A percentile compares a stretch with the other conserved stretches of the same genome.
phyloP scores from a whole-genome alignment of 1,139 yeast species.

The Pichia sp. region DNA sequence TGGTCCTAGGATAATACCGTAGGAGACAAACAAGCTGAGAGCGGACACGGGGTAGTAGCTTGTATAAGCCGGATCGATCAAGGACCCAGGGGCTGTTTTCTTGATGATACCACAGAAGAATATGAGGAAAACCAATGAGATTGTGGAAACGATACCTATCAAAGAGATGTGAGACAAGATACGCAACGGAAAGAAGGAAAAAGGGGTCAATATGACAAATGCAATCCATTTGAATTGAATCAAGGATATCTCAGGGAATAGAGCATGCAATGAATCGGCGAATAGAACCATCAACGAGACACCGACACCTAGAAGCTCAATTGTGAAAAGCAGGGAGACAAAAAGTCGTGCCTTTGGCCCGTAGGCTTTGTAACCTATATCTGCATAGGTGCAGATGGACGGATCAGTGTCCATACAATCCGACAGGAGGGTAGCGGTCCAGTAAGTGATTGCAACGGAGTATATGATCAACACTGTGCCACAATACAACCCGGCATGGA shows the following conservation, averaged over 20 bases:
- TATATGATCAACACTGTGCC: slow-evolving; percentile 53
- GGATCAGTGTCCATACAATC: slow-evolving; percentile 77
- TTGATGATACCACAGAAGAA: slow-evolving; percentile 43
- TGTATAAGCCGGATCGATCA: slow-evolving; percentile 38
- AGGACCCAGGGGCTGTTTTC: slow-evolving; percentile 44
- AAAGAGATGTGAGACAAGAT: slow-evolving; percentile 46
- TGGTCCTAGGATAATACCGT: slow-evolving; percentile 58
- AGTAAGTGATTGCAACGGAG: slow-evolving; percentile 60
- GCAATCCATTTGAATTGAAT: slow-evolving; percentile 39
- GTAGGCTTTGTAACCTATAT: slow-evolving; percentile 38
- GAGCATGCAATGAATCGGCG: slow-evolving; percentile 46
- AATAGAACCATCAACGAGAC: slow-evolving; percentile 52
- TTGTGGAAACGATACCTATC: slow-evolving; percentile 46
- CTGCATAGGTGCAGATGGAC: slow-evolving; percentile 87
- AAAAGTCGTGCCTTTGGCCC: slow-evolving; percentile 50
- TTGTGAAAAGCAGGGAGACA: slow-evolving; percentile 65
- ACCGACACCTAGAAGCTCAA: slow-evolving; percentile 57
- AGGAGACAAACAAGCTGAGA: slow-evolving; percentile 43
- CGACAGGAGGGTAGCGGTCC: slow-evolving; percentile 65
- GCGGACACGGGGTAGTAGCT: slow-evolving; percentile 44
- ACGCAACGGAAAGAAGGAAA: slow-evolving; percentile 44
- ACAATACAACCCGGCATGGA: slow-evolving; percentile 72
- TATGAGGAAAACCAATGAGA: slow-evolving; percentile 38
- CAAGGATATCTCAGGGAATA: slow-evolving; percentile 38
- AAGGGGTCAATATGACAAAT: slow-evolving; percentile 41